A percentile compares a stretch with the other conserved stretches of the same genome.
phyloP scores from a whole-genome alignment of 371 early-diverging fungal species.

The Circinella umbellata region DNA sequence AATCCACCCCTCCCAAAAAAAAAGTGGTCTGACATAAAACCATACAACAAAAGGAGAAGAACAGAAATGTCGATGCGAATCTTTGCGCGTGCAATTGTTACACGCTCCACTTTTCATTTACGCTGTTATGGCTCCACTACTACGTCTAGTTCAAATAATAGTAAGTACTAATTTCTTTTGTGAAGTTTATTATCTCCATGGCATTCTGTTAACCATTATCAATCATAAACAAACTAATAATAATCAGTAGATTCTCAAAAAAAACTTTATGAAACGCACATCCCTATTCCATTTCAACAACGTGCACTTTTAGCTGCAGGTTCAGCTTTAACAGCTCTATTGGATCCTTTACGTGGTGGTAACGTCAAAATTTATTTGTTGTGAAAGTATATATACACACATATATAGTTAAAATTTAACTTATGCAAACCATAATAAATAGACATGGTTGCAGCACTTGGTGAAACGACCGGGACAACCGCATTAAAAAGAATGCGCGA shows the following conservation, averaged over 20 bases:
- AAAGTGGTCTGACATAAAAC: too few relatives aligned
- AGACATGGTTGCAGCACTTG: slow-evolving; percentile 94
- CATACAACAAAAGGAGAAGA: too few relatives aligned
- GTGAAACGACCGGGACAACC: slow-evolving; percentile 83
- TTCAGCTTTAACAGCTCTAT: slow-evolving; percentile 79
- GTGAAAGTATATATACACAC: too few relatives aligned
- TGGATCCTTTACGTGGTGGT: slow-evolving; percentile 83
- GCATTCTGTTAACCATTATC: too few relatives aligned
- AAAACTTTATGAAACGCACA: slow-evolving; percentile 59
- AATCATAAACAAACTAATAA: not conserved
- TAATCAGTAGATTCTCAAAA: not conserved
- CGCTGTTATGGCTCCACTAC: not conserved
- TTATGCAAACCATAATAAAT: not conserved
- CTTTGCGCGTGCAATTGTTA: not conserved
- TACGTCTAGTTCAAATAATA: not conserved
- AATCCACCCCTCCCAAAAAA: too few relatives aligned
- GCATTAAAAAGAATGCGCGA: slow-evolving; percentile 73
- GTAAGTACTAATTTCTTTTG: not conserved
- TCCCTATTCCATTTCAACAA: slow-evolving; percentile 61
- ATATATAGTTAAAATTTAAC: too few relatives aligned
- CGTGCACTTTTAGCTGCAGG: slow-evolving; percentile 69
- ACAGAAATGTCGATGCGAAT: not conserved
- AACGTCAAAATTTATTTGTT: slow-evolving; percentile 11
- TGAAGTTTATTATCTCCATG: not conserved
- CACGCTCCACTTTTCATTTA: not conserved